Conservation (phyloP, 139 green algal genomes). For the Coelastrella sp. region DNA sequence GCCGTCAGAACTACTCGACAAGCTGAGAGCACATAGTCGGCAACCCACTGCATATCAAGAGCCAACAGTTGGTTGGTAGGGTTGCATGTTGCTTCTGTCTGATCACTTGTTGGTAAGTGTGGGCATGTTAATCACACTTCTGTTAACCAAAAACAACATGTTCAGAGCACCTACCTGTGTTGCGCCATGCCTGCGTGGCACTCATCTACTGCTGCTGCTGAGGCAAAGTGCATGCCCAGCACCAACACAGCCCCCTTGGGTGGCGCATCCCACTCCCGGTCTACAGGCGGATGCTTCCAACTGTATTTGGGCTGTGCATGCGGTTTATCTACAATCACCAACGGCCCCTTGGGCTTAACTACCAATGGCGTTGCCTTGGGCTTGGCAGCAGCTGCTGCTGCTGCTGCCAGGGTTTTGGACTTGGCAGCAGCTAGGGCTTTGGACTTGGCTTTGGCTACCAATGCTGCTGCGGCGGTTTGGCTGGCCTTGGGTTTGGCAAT, state of each 20-base stretch:
- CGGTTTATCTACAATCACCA: background rate
- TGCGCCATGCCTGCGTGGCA: slow-evolving; percentile 9
- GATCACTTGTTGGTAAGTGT: too few relatives aligned
- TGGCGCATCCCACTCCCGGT: background rate
- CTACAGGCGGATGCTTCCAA: slow-evolving; percentile 30
- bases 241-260: slow-evolving; percentile 11
- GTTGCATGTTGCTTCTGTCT: too few relatives aligned
- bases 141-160: too few relatives aligned
- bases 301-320: background rate
- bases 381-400: background rate
- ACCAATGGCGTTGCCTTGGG: background rate
- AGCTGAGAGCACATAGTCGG: too few relatives aligned
- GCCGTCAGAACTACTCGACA: too few relatives aligned
- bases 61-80: too few relatives aligned
- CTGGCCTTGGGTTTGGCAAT: background rate
- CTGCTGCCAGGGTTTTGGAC: background rate
- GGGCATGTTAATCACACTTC: too few relatives aligned
- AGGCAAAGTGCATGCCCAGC: slow-evolving; percentile 29
- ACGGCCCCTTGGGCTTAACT: background rate
- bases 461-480: background rate
- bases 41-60: too few relatives aligned
- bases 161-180: background rate
- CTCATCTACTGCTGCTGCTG: background rate
- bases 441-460: background rate
- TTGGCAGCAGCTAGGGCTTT: background rate